Evolutionary conservation across 208 protist genomes (phyloP).

Genomic region (Porcisia deanei): DNA sequence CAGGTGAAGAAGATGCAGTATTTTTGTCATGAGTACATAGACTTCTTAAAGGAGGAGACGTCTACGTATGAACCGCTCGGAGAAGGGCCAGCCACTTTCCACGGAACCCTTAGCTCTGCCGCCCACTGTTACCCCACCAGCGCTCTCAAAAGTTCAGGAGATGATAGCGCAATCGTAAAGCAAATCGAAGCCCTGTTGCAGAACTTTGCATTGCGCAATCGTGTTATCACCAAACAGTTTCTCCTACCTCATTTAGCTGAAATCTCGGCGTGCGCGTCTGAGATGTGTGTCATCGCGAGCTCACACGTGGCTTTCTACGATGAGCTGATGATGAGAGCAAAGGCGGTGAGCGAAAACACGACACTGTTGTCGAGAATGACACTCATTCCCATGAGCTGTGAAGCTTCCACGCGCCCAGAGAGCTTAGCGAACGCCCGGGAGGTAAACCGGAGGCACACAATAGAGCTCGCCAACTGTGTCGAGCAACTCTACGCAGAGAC

Average conservation of each 20-base stretch:
- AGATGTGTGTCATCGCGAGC: slow-evolving; percentile 17
- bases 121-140: slow-evolving; percentile 14
- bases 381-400: slow-evolving; percentile 19
- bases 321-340: slow-evolving; percentile 24
- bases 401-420: slow-evolving; percentile 18
- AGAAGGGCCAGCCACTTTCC: slow-evolving; percentile 11
- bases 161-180: slow-evolving; percentile 9
- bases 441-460: slow-evolving; percentile 5
- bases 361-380: slow-evolving; percentile 9
- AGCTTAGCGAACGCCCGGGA: slow-evolving; percentile 19
- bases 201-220: slow-evolving; percentile 20
- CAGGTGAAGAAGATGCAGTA: slow-evolving; percentile 26
- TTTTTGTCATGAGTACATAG: slow-evolving; percentile 22
- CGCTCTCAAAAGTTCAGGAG: slow-evolving; percentile 4
- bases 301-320: slow-evolving; percentile 28
- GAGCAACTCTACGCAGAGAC: slow-evolving; percentile 18
- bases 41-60: slow-evolving; percentile 11
- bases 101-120: slow-evolving; percentile 9
- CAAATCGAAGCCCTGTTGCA: slow-evolving; percentile 17
- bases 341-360: slow-evolving; percentile 22
- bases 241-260: slow-evolving; percentile 19
- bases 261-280: slow-evolving; percentile 10
- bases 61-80: slow-evolving; percentile 22
- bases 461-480: slow-evolving; percentile 12
- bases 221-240: slow-evolving; percentile 14